Conservation (phyloP, 2,329 filamentous ascomycete genomes). For the Colletotrichum lindemuthianum region DNA sequence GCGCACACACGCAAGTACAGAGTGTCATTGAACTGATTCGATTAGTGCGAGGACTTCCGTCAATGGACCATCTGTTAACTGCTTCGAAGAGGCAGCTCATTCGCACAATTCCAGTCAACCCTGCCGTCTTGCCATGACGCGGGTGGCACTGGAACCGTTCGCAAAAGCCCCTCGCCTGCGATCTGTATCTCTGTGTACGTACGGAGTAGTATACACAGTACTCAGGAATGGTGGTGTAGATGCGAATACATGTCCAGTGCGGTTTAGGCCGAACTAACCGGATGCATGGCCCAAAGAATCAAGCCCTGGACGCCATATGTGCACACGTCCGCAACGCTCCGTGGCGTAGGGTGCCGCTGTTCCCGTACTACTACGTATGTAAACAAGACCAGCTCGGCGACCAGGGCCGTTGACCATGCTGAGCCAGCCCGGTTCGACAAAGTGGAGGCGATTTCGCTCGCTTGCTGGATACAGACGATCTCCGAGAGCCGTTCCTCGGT, state of each 20-base stretch:
- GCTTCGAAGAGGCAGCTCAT: background rate
- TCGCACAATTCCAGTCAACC: background rate
- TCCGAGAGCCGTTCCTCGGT: constrained; percentile 31
- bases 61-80: constrained; percentile 6
- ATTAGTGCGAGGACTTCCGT: background rate
- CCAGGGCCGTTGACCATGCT: constrained; percentile 3
- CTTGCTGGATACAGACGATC: constrained; percentile 31
- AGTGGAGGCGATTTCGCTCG: constrained; percentile 24
- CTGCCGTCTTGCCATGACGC: constrained; percentile 11
- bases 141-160: constrained; percentile 16
- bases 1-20: background rate
- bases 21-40: constrained; percentile 6
- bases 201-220: background rate
- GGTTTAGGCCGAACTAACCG: constrained; percentile 20
- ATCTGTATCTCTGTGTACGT: background rate
- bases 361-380: too few relatives aligned
- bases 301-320: constrained; percentile 11
- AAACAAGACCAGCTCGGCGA: background rate
- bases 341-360: constrained; percentile 6
- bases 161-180: constrained; percentile 20
- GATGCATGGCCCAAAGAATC: constrained; percentile 4
- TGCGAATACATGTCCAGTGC: constrained; percentile 15
- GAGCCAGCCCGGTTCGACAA: constrained; percentile 13
- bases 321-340: constrained; percentile 24
- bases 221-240: too few relatives aligned